phyloP scores from a whole-genome alignment of 805 yeast genomes.

The Kodamaea fukazawae region DNA sequence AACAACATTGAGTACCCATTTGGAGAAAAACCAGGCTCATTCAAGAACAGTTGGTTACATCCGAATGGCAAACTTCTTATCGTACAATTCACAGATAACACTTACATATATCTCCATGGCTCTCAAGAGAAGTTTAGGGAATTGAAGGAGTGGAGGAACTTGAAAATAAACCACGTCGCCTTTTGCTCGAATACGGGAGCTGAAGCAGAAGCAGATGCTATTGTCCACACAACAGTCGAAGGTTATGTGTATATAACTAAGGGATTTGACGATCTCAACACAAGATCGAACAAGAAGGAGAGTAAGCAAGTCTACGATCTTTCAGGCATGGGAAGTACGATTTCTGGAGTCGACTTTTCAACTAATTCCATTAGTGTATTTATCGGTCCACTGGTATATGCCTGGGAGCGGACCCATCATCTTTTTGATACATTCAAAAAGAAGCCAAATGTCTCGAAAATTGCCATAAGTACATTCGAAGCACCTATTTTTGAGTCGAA shows the following conservation, averaged over 20 bases:
- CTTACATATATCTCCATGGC: slow-evolving; percentile 31
- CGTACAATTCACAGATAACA: slow-evolving; percentile 22
- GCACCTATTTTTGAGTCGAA: slow-evolving; percentile 15
- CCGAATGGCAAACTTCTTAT: slow-evolving; percentile 37
- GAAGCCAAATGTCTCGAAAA: too few relatives aligned
- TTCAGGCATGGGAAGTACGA: neutral
- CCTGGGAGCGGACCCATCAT: too few relatives aligned
- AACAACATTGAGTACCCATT: too few relatives aligned
- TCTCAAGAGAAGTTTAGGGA: slow-evolving; percentile 31
- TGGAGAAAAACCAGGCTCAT: neutral
- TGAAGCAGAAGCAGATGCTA: slow-evolving; percentile 26
- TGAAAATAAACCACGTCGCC: slow-evolving; percentile 24
- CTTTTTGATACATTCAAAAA: too few relatives aligned
- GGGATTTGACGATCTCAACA: slow-evolving; percentile 17
- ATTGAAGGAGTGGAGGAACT: slow-evolving; percentile 30
- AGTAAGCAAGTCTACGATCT: slow-evolving; percentile 27
- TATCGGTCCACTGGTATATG: too few relatives aligned
- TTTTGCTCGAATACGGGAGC: slow-evolving; percentile 13
- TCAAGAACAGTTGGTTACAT: slow-evolving; percentile 36
- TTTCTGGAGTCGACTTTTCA: too few relatives aligned
- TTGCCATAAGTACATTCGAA: too few relatives aligned
- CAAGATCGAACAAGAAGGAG: slow-evolving; percentile 35
- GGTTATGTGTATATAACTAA: slow-evolving; percentile 25
- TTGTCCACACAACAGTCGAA: slow-evolving; percentile 29
- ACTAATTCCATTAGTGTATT: too few relatives aligned